Base-by-base conservation (phyloP, 1,139 yeast species). In the Suzukiozyma palmioleophila region DNA sequence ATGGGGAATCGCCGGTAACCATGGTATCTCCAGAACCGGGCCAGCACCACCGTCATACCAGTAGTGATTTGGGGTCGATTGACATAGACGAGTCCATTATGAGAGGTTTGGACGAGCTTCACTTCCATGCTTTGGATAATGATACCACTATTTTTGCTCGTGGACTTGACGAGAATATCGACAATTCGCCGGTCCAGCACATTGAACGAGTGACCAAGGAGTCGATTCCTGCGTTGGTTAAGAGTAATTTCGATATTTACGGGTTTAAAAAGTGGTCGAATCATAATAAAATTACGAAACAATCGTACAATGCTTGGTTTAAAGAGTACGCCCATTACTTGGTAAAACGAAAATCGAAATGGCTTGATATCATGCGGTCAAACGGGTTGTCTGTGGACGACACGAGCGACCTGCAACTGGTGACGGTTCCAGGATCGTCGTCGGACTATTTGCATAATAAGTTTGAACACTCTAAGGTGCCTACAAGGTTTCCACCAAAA, bases 261-360 rank as follows among this genome's bases (percentile, higher is more conserved):
- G 97, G 97, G 2, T 90, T 90, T 63, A 81, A 78, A 49, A 89
- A 87, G 55, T 73, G 71, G 24, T 74, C 79, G 12, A 62, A 66
- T 32, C 77, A 59, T 36, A 60, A 59, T 42, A 52, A 63, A 45
- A 66, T 81, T 12, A 52, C 84, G 5, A 67, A 62, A 35, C 63
- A 64, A n/a, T 77, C 77, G 32, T 87, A 86, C 56, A 79, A 89
- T 57, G 55, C 53, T 12, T 89, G 97, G 97, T 84, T 86, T 76
- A 46, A 51, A 2, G 73, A 66, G 7, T 88, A 90, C 59, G 67
- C 81, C n/a, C 74, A 70, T 30, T 83, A 85, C 52, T 64, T 80
- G 41, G 57, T 68, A 8, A 71, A 81, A 26, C 69, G 96, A 26
- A 81, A 82, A 58, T 72, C 69, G 44, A 89, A 89, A 57, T 90